Base-by-base conservation (phyloP, 2,329 filamentous ascomycete genomes). In the Fonsecaea pedrosoi region DNA sequence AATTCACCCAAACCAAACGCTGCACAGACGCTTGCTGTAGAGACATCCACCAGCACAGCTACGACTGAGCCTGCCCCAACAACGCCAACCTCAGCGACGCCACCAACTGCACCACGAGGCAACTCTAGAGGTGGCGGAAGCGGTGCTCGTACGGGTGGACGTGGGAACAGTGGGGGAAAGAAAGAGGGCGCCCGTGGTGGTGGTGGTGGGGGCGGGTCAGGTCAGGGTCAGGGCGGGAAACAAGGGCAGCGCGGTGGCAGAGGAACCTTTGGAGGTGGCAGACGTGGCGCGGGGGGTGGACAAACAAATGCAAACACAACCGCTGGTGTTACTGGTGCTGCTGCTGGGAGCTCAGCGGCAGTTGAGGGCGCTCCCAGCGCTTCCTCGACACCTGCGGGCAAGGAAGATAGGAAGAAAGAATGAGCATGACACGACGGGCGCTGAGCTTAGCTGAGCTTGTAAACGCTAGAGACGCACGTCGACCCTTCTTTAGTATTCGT, bases 81-180 rank as follows among this genome's bases (percentile, higher is more conserved):
- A 21, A 48, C 66, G 30, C 53, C 45, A 18, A 61, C 54, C 8
- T 59, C 59, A 53, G 54, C 62, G 12, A 55, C 61, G 10, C 67
- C 68, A 53, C 65, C 69, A 21, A 69, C 45, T 10, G 59, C 45
- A 9, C 59, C 59, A 1, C 59, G 59, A 21, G 45, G 59, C 18
- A 25, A 34, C 32, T 15, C 37, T n/a, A 53, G 60, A n/a, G 71
- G 73, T 7, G 67, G 73, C 50, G 66, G 69, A 70, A 42, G 73
- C 50, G 73, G 72, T 37, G 73, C 72, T 54, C 70, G 72, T 59
- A 66, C 66, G 37, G 65, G 73, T 54, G 66, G 70, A 45, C 70
- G 73, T 45, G 68, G 68, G 13, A 69, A 70, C 8, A 65, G 62
- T 34, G 70, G 60, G 34, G 66, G 66, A 42, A 62, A 56, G 13